Conservation (phyloP, 1,284 basidiomycete species). For the Peniophora sp. region DNA sequence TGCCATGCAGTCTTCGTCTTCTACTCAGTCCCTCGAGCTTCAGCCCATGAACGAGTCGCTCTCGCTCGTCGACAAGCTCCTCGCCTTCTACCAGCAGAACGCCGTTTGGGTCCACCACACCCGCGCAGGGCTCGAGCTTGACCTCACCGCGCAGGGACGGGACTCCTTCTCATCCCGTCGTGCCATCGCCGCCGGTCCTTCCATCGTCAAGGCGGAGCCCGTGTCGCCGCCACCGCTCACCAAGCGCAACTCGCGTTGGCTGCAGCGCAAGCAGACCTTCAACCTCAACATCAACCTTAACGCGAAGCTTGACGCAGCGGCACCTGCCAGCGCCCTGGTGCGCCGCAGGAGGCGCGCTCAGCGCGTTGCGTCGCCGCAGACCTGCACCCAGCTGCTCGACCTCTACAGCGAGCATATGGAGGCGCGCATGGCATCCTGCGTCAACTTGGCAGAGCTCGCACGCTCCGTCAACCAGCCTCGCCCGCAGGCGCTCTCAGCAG, state of each 20-base stretch:
- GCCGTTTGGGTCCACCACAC: conserved; percentile 57
- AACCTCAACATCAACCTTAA: conserved; percentile 39
- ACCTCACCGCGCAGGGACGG: conserved; percentile 19
- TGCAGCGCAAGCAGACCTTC: conserved; percentile 40
- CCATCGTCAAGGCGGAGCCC: conserved; percentile 20
- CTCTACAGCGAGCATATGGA: conserved; percentile 68
- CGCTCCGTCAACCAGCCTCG: conserved; percentile 33
- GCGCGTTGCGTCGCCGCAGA: conserved; percentile 27
- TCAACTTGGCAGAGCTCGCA: conserved; percentile 52
- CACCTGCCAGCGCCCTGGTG: conserved; percentile 17
- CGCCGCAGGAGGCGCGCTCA: conserved; percentile 20
- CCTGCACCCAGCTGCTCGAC: conserved; percentile 48
- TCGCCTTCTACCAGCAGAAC: conserved; percentile 59
- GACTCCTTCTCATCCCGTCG: conserved; percentile 17
- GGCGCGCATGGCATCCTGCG: conserved; percentile 65
- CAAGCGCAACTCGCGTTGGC: conserved; percentile 28
- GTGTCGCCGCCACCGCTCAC: conserved; percentile 15
- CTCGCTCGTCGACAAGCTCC: conserved; percentile 51
- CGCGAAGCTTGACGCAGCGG: conserved; percentile 37
- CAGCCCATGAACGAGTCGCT: conserved; percentile 32
- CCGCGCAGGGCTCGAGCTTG: conserved; percentile 24
- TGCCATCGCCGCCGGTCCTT: conserved; percentile 17
- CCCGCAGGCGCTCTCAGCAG: too few relatives aligned
- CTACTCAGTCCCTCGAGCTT: conserved; percentile 17
- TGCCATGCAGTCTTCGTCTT: conserved; percentile 40